A percentile compares a stretch with the other conserved stretches of the same genome.
These are phyloP conservation scores for Apodospora peruviana DNA, from an alignment of 495 filamentous ascomycete genomes.

Conservation along the genomic window DNA sequence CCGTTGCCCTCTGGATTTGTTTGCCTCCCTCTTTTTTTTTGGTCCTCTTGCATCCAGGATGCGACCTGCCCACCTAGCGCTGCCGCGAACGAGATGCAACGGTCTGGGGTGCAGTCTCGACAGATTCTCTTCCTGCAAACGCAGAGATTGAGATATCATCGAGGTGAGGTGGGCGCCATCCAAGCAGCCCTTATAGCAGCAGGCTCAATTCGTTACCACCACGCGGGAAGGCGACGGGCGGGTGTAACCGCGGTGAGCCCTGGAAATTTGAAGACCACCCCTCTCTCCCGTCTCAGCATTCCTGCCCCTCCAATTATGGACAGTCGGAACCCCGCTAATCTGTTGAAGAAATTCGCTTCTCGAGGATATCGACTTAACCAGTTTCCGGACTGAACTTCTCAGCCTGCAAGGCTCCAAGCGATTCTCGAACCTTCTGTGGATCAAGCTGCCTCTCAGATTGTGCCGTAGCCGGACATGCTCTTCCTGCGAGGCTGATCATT, in stretches of 20 bases:
- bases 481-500: too few relatives aligned
- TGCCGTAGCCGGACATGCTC: too few relatives aligned
- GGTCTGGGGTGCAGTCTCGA: background rate
- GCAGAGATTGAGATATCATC: too few relatives aligned
- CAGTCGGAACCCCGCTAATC: background rate
- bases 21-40: slow-evolving; percentile 8
- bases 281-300: background rate
- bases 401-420: slow-evolving; percentile 2
- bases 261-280: background rate
- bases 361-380: slow-evolving; percentile 15
- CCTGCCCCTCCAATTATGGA: background rate
- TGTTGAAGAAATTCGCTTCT: slow-evolving; percentile 1
- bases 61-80: too few relatives aligned
- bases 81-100: too few relatives aligned
- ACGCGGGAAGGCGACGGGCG: background rate
- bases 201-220: too few relatives aligned
- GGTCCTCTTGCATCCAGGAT: background rate
- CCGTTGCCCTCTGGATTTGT: slow-evolving; percentile 8
- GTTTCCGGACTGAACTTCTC: slow-evolving; percentile 1
- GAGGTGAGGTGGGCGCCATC: too few relatives aligned
- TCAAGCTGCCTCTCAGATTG: slow-evolving; percentile 3
- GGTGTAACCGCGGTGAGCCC: background rate
- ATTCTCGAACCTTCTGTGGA: slow-evolving; percentile 46
- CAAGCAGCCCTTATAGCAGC: too few relatives aligned
- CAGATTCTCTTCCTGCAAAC: too few relatives aligned